Conservation (phyloP, 345 rosid genomes). For the Eucalyptus cladocalyx region DNA sequence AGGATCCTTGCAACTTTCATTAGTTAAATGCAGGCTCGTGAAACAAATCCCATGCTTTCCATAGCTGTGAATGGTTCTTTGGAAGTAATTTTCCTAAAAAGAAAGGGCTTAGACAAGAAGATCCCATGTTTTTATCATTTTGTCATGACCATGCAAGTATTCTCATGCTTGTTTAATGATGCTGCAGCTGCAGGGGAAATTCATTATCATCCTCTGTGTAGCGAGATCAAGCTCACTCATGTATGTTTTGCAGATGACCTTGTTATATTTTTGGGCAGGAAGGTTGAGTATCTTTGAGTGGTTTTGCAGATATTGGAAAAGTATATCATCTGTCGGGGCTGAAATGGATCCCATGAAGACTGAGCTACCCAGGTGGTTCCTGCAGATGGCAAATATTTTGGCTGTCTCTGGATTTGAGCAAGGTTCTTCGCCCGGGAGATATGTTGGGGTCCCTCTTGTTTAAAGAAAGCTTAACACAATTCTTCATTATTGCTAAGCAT, state of each 20-base stretch:
- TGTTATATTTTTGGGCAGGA: background rate
- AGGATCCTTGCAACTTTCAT: background rate
- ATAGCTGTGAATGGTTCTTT: background rate
- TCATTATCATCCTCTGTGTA: background rate
- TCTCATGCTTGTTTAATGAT: background rate
- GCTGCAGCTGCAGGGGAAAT: background rate
- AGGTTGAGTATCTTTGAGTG: background rate
- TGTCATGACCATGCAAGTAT: background rate
- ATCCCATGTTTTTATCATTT: background rate
- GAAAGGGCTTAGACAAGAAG: background rate
- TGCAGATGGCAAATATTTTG: background rate
- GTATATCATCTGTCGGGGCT: background rate
- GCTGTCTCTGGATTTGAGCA: background rate
- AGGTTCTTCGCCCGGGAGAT: background rate
- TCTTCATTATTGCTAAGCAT: background rate
- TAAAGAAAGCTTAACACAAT: background rate
- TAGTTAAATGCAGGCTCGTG: background rate
- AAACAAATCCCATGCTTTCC: background rate
- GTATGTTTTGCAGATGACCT: background rate
- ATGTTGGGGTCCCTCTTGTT: background rate
- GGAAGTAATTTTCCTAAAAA: background rate
- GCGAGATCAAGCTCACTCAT: background rate
- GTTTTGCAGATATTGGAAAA: background rate
- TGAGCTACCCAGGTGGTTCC: background rate
- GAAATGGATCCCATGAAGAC: background rate